Evolutionary conservation across 768 basidiomycete species (phyloP), one percentile per base, ranked within the genome.

Genomic region (Rhodotorula kratochvilovae): DNA sequence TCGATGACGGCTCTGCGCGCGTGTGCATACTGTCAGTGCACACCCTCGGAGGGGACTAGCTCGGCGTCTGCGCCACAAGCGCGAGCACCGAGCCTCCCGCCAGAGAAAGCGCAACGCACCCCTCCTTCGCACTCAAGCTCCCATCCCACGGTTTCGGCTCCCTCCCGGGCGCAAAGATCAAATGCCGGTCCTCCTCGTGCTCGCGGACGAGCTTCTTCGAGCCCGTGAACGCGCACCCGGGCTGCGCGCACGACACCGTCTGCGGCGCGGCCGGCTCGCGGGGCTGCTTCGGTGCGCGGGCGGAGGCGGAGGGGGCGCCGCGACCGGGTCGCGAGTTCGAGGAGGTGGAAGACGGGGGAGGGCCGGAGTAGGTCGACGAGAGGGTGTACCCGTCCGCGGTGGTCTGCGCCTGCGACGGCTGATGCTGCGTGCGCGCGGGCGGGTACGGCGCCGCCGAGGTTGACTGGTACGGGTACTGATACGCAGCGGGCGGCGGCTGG

Each of bases 131-230:
- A 33, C 77, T 76, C 48, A 72, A 51, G 23, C 62, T 68, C 15
- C 64, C 68, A 8, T 50, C 59, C 63, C 78, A 79, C 16, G 74
- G 62, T 66, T 80, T 79, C 16, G 77, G 68, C 59, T 73, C 71
- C 39, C 70, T 68, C 2, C 79, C 79, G n/a, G 75, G 68, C 46
- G 72, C 76, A 54, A 78, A 80, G 48, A 81, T 79, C 60, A 82
- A 39, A 67, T 82, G 81, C 17, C 81, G 66, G 70, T 82, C 81
- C 51, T 78, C 79, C 62, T 81, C 80, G 68, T 82, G 81, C 29
- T 80, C 75, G 57, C 75, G 64, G 0, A 81, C 81, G 6, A 77
- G 71, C 31, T 78, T 77, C 23, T 76, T 76, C 12, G 76, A 58
- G 35, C 81, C 81, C 4, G 79, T 78, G 45, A 80, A 81, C 31